phyloP scores from a whole-genome alignment of 2,329 filamentous ascomycete genomes.

The Colletotrichum tofieldiae region DNA sequence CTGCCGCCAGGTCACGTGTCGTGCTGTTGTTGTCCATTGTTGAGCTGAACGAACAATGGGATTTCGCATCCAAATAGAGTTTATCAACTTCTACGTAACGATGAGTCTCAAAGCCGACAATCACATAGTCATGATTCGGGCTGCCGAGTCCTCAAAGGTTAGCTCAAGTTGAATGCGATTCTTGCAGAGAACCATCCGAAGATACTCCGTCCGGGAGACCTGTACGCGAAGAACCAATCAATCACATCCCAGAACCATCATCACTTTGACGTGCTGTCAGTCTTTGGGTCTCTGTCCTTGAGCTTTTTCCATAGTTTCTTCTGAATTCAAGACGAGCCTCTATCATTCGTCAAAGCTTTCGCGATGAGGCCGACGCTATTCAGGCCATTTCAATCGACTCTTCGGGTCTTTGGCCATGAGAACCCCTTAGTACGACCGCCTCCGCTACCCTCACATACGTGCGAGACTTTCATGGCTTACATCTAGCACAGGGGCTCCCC shows the following conservation, averaged over 20 bases:
- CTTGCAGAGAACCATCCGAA: conserved; percentile 11
- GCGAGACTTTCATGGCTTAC: not conserved
- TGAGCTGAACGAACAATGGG: not conserved
- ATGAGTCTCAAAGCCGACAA: not conserved
- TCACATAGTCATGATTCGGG: not conserved
- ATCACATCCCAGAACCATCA: conserved; percentile 5
- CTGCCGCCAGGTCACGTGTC: conserved; percentile 12
- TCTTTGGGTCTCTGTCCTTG: not conserved
- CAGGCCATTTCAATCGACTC: conserved; percentile 55
- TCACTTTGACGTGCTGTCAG: not conserved
- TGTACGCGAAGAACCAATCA: conserved; percentile 20
- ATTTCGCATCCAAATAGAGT: not conserved
- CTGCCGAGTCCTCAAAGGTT: not conserved
- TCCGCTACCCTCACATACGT: not conserved
- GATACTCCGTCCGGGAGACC: conserved; percentile 17
- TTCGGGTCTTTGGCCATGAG: conserved; percentile 74
- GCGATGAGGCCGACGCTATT: conserved; percentile 57
- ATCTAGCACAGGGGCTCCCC: conserved; percentile 79
- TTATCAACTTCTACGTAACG: not conserved
- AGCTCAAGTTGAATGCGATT: not conserved
- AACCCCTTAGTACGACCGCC: conserved; percentile 81
- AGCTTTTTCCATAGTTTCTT: not conserved
- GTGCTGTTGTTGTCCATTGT: no score
- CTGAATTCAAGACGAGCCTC: not conserved
- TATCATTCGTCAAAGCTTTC: not conserved